Percentiles rank a stretch among this genome's conserved stretches.
Evolutionary conservation across 139 green algal genomes (phyloP).

Genomic region (Volvox reticuliferus): DNA sequence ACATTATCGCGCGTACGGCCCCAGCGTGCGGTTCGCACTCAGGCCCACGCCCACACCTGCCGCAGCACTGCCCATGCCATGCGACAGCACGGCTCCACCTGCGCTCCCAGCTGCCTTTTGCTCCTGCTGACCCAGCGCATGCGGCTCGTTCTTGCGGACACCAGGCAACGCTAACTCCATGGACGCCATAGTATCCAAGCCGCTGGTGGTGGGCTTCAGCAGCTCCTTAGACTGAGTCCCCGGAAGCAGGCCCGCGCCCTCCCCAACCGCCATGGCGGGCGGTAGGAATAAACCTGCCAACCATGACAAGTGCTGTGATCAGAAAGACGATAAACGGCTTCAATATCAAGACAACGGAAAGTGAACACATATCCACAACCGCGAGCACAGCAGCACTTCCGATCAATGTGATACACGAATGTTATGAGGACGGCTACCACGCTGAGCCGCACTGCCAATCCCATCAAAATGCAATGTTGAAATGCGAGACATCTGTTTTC

Average conservation of each 20-base stretch:
- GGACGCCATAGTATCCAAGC: constrained; percentile 29
- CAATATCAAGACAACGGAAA: no score
- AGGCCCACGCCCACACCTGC: constrained; percentile 7
- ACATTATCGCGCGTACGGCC: constrained; percentile 18
- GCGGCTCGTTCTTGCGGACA: constrained; percentile 17
- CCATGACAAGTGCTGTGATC: no score
- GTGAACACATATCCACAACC: no score
- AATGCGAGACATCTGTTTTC: no score
- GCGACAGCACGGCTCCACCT: background rate
- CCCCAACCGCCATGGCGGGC: constrained; percentile 1
- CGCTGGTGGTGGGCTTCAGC: constrained; percentile 41
- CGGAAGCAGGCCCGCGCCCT: background rate
- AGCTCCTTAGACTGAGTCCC: constrained; percentile 43
- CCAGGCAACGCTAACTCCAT: constrained; percentile 44
- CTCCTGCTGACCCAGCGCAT: background rate
- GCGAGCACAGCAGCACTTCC: no score
- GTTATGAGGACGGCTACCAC: no score
- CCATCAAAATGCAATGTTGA: no score
- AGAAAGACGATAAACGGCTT: no score
- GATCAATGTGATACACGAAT: no score
- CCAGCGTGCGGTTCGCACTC: background rate
- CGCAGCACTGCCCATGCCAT: background rate
- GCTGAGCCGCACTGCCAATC: no score
- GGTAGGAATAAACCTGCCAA: constrained; percentile 45
- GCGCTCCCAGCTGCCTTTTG: background rate